Conservation (phyloP, 257 asterid species). For the Przewalskia tangutica region DNA sequence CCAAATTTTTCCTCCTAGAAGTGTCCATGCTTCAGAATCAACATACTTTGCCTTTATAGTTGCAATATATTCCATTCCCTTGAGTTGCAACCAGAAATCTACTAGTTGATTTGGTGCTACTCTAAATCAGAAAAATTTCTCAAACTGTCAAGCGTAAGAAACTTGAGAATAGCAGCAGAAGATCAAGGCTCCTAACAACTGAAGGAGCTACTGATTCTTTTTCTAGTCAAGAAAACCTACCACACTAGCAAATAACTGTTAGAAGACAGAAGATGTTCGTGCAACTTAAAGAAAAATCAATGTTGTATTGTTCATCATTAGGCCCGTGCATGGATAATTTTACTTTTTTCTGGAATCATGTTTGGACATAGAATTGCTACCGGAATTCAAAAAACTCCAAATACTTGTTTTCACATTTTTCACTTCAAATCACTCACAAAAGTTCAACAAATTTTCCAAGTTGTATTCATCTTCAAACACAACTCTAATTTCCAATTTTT, state of each 20-base stretch:
- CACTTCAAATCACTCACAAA: too few relatives aligned
- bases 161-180: background rate
- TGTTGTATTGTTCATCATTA: background rate
- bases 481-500: too few relatives aligned
- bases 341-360: too few relatives aligned
- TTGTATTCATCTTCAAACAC: too few relatives aligned
- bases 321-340: too few relatives aligned
- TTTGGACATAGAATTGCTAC: too few relatives aligned
- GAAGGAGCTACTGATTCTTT: background rate
- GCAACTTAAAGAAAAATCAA: background rate
- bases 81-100: background rate
- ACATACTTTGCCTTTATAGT: background rate
- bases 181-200: background rate
- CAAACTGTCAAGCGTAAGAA: background rate
- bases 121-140: background rate
- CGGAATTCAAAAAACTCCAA: too few relatives aligned
- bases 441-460: too few relatives aligned
- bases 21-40: background rate
- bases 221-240: background rate
- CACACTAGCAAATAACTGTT: background rate
- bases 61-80: background rate
- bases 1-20: background rate
- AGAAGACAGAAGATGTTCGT: background rate
- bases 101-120: background rate
- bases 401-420: too few relatives aligned